Base-by-base conservation (phyloP, 352 stramenopile genomes). In the Globisporangium abappressorium region DNA sequence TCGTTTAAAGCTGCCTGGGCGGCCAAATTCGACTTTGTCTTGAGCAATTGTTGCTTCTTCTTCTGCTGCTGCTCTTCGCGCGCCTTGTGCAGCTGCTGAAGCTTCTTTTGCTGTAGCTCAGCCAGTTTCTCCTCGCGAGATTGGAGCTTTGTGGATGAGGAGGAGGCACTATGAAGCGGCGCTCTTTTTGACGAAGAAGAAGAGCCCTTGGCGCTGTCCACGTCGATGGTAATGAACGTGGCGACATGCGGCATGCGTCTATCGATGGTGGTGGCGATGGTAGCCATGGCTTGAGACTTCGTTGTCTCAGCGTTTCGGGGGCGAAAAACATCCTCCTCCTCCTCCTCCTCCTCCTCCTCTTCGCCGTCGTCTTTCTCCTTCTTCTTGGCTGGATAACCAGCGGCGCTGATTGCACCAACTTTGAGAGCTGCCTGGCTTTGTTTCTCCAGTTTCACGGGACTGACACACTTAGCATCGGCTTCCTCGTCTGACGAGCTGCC, bases 91-190 rank as follows among this genome's bases (percentile, higher is more conserved):
- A 93, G 70, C 54, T 91, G 85, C 24, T 77, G 72, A 12, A 93
- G 76, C 36, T 93, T 93, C 49, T 78, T 85, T 26, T 84, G 76
- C 2, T 82, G 76, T 6, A 93, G 62, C 12, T 86, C 80, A 0
- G 75, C 73, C 8, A 90, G 68, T 20, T 74, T 70, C 20, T 68
- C 65, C 22, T 63, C 65, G 11, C 57, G 63, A 5, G 62, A 51
- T 1, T 36, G 33, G 22, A 15, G 41, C 5, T 46, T 24, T 14
- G 55, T 6, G 38, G 55, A 12, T 28, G 38, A 11, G 33, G 24
- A 3, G 64, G 57, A 5, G 64, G 57, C 15, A 54, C 24, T 22
- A 41, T 49, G 54, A 2, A 46, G 15, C 1, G n/a, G 4, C 15
- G 24, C 26, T 33, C 14, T 73, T 11, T 30, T 36, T 2, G 51